phyloP scores from a whole-genome alignment of 257 asterid genomes.

The Fraxinus excelsior region DNA sequence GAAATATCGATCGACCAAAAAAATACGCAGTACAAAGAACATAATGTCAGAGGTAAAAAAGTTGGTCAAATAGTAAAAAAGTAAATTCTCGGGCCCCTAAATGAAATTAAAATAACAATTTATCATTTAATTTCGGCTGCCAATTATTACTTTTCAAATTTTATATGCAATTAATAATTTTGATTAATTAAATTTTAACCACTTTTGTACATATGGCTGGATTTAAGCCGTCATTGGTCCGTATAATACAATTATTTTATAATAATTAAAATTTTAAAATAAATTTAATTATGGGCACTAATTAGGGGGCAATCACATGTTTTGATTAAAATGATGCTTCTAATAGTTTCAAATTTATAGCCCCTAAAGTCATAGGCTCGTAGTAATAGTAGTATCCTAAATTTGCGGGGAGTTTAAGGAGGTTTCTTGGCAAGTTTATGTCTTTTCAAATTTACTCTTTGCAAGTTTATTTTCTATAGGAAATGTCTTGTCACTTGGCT shows the following conservation, averaged over 20 bases:
- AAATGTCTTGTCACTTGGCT: conserved; percentile 33
- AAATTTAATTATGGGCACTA: conserved; percentile 32
- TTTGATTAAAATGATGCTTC: conserved; percentile 7
- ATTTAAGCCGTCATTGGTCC: conserved; percentile 27
- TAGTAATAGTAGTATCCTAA: conserved; percentile 12
- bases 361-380: conserved; percentile 27
- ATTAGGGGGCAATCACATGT: conserved; percentile 48
- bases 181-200: conserved; percentile 21
- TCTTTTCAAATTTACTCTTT: conserved; percentile 27
- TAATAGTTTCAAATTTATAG: not conserved
- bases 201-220: conserved; percentile 32
- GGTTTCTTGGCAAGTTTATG: conserved; percentile 27
- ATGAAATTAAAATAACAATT: conserved; percentile 19
- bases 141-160: conserved; percentile 29
- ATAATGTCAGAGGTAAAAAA: not conserved
- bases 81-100: conserved; percentile 71
- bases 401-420: conserved; percentile 25
- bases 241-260: conserved; percentile 17
- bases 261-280: not conserved
- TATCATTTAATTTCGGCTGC: conserved; percentile 21
- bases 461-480: conserved; percentile 20
- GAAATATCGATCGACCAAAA: not conserved
- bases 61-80: conserved; percentile 41
- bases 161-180: not conserved
- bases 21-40: not conserved